A percentile compares a stretch with the other conserved stretches of the same genome.
These are phyloP conservation scores for Ananas comosus DNA, from an alignment of 176 grass and related monocot genomes.

Conservation along the genomic window DNA sequence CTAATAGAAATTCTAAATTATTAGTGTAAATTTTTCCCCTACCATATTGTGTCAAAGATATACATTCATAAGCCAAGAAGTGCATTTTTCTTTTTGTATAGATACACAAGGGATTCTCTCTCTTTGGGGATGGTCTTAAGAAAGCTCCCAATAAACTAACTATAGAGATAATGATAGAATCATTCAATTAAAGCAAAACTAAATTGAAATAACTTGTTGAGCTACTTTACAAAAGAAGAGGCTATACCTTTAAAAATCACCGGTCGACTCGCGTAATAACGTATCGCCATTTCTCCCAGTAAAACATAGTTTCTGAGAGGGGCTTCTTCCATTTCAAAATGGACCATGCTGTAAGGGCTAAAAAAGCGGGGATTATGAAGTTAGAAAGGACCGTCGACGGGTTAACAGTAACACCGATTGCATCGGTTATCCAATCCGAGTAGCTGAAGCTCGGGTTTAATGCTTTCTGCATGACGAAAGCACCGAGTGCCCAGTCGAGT, in stretches of 20 bases:
- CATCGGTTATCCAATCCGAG: slow-evolving; percentile 23
- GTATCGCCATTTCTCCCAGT: slow-evolving; percentile 70
- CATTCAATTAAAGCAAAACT: too few relatives aligned
- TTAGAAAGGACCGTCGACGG: slow-evolving; percentile 31
- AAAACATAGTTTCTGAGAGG: slow-evolving; percentile 51
- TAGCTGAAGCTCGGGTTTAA: slow-evolving; percentile 28
- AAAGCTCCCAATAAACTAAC: too few relatives aligned
- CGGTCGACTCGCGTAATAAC: slow-evolving; percentile 47
- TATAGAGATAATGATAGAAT: too few relatives aligned
- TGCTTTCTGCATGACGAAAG: slow-evolving; percentile 53
- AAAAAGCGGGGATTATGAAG: slow-evolving; percentile 31
- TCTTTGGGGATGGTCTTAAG: too few relatives aligned
- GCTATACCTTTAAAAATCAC: slow-evolving; percentile 17
- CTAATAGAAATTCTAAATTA: too few relatives aligned
- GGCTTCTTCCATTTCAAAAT: slow-evolving; percentile 50
- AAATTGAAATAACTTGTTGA: too few relatives aligned
- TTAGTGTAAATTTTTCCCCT: too few relatives aligned
- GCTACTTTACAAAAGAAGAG: too few relatives aligned
- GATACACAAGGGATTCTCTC: too few relatives aligned
- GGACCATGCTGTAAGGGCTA: slow-evolving; percentile 49
- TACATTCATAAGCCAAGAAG: too few relatives aligned
- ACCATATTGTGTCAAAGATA: too few relatives aligned
- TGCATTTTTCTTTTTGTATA: too few relatives aligned
- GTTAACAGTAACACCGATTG: slow-evolving; percentile 28
- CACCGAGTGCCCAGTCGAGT: slow-evolving; percentile 83